These are phyloP conservation scores for Cynara cardunculus DNA, from an alignment of 129 eudicot species.

Conservation along the genomic window DNA sequence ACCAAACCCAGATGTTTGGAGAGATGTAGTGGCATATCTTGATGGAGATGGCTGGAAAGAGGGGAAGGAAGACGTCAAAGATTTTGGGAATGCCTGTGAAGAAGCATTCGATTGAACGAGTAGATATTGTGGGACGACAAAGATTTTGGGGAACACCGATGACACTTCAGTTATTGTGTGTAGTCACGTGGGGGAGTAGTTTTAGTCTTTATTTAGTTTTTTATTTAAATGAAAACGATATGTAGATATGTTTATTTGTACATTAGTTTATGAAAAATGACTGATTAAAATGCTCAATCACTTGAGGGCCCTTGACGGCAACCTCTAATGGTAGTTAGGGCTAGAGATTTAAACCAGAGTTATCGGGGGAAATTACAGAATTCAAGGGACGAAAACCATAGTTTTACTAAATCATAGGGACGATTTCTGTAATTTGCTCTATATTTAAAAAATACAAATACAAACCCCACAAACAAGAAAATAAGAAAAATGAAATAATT, in stretches of 20 bases:
- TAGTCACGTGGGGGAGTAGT: background rate
- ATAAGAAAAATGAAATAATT: too few species aligned
- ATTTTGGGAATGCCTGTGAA: background rate
- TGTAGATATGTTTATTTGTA: background rate
- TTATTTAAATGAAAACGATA: background rate
- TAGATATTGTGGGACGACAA: background rate
- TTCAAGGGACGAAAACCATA: background rate
- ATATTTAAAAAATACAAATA: too few species aligned
- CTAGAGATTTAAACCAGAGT: background rate
- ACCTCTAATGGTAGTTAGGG: background rate
- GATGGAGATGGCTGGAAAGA: background rate
- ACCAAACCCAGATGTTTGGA: background rate
- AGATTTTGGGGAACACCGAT: background rate
- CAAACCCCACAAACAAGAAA: background rate
- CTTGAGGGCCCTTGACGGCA: background rate
- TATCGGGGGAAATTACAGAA: background rate
- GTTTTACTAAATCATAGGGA: background rate
- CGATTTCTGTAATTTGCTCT: too few species aligned
- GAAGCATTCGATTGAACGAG: background rate
- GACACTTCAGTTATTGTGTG: background rate
- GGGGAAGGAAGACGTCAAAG: background rate
- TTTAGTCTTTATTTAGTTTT: background rate
- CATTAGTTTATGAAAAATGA: too few species aligned
- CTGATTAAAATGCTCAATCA: background rate
- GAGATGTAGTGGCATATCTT: background rate